Evolutionary conservation across 108 stramenopile species (phyloP).

Genomic region (Cylindrotheca fusiformis): DNA sequence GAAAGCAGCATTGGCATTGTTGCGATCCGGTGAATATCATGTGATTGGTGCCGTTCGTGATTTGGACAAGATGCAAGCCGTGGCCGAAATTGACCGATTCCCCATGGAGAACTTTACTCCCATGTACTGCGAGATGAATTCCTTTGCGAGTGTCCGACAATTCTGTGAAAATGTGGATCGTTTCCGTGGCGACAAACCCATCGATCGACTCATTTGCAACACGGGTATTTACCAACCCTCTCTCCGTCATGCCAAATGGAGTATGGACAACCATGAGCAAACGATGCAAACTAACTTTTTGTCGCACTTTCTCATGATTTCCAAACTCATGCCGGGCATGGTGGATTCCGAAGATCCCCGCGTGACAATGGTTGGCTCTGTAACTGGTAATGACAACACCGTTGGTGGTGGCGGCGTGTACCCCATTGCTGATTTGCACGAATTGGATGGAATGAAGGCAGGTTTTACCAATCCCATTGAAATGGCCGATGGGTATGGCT

Average conservation of each 20-base stretch:
- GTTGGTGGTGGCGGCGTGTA: conserved; percentile 91
- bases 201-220: conserved; percentile 88
- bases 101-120: conserved; percentile 77
- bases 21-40: conserved; percentile 78
- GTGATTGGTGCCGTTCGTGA: conserved; percentile 88
- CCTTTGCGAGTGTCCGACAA: conserved; percentile 78
- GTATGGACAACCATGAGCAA: conserved; percentile 83
- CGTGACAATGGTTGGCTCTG: conserved; percentile 82
- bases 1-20: conserved; percentile 80
- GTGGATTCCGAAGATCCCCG: conserved; percentile 65
- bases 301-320: conserved; percentile 85
- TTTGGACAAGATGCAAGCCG: conserved; percentile 82
- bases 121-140: conserved; percentile 85
- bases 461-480: conserved; percentile 82
- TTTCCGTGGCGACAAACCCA: conserved; percentile 67
- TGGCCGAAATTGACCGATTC: conserved; percentile 82
- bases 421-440: conserved; percentile 86
- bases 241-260: conserved; percentile 83
- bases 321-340: conserved; percentile 61
- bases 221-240: conserved; percentile 89
- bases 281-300: conserved; percentile 92
- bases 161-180: conserved; percentile 74
- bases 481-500: conserved; percentile 90
- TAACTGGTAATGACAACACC: conserved; percentile 91
- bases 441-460: conserved; percentile 82